A percentile compares a stretch with the other conserved stretches of the same genome.
Evolutionary conservation across 2,329 filamentous ascomycete genomes (phyloP).

Genomic region (Aspergillus bombycis): DNA sequence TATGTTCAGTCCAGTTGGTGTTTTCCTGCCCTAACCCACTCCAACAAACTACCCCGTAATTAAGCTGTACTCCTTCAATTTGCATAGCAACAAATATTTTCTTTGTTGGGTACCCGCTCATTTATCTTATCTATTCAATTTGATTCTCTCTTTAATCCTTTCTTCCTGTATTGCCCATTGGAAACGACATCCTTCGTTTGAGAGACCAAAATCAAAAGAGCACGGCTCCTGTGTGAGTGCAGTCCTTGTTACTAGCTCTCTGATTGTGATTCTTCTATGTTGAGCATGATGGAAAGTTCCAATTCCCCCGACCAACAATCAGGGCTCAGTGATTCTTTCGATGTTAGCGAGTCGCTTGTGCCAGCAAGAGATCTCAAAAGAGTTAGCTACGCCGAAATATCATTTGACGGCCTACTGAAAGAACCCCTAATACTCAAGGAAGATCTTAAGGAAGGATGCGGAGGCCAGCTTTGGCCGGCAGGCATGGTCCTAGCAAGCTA

Average conservation of each 20-base stretch:
- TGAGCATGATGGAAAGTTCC: conserved; percentile 13
- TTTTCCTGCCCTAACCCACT: background rate
- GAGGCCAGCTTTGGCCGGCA: conserved; percentile 92
- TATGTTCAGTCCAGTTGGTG: background rate
- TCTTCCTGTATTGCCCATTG: background rate
- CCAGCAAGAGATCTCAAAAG: conserved; percentile 56
- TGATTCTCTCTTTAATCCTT: background rate
- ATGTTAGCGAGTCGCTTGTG: conserved; percentile 60
- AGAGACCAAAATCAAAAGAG: background rate
- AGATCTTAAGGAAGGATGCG: conserved; percentile 84
- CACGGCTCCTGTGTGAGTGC: background rate
- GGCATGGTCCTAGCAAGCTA: conserved; percentile 88
- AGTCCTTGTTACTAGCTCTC: background rate
- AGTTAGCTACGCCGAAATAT: conserved; percentile 55
- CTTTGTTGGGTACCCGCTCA: background rate
- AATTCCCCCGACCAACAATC: conserved; percentile 17
- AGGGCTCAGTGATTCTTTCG: conserved; percentile 36
- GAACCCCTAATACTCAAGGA: conserved; percentile 76
- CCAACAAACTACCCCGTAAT: background rate
- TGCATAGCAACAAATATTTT: background rate
- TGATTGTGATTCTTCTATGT: background rate
- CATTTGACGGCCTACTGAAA: conserved; percentile 74
- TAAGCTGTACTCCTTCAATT: background rate
- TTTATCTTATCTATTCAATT: background rate
- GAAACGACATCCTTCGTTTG: background rate